Conservation (phyloP, 75 land plant genomes). For the Sequoiadendron giganteum region DNA sequence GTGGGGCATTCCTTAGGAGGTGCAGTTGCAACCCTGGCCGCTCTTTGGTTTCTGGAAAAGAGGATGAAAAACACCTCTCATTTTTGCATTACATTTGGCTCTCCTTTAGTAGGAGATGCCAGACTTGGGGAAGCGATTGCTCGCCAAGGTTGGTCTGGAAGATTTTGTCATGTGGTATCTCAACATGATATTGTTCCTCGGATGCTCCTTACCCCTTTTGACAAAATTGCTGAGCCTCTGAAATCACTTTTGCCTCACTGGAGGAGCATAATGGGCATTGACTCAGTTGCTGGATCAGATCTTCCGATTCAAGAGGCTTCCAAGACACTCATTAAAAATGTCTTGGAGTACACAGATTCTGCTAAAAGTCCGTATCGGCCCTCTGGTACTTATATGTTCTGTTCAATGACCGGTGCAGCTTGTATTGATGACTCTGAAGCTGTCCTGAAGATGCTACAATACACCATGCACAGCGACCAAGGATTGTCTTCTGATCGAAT, state of each 20-base stretch:
- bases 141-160: slow-evolving; percentile 47
- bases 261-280: background rate
- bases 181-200: slow-evolving; percentile 18
- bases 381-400: slow-evolving; percentile 2
- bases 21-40: background rate
- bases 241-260: background rate
- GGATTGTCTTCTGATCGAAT: background rate
- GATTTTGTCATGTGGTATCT: slow-evolving; percentile 22
- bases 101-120: slow-evolving; percentile 53
- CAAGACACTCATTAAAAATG: background rate
- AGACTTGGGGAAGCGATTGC: slow-evolving; percentile 24
- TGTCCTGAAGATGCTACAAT: slow-evolving; percentile 4
- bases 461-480: background rate
- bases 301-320: background rate
- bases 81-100: slow-evolving; percentile 61
- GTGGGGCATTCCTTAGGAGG: background rate
- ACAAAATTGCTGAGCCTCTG: background rate
- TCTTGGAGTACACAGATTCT: background rate
- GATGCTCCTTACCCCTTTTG: slow-evolving; percentile 16
- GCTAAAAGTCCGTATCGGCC: slow-evolving; percentile 13
- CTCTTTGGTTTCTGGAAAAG: background rate
- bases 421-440: background rate
- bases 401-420: slow-evolving; percentile 8
- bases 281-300: background rate
- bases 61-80: background rate